Conservation (phyloP, 192 early-diverging fungal species). For the Backusella liffmaniae region DNA sequence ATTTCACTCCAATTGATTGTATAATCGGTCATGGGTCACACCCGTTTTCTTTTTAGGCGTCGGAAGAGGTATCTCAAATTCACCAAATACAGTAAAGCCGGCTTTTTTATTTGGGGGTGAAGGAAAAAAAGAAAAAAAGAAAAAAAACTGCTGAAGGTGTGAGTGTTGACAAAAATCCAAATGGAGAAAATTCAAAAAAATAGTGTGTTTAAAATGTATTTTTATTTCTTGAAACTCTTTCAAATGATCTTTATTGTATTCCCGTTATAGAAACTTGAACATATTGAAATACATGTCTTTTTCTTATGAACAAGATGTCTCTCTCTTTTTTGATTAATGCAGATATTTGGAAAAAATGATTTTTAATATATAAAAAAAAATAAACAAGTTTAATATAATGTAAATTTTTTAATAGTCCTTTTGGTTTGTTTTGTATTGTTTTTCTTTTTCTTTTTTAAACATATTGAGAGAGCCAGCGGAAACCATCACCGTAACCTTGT, state of each 20-base stretch:
- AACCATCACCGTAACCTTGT: constrained; percentile 98
- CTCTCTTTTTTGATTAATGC: not conserved
- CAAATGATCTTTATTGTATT: not conserved
- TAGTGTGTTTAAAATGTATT: not conserved
- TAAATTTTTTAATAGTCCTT: not conserved
- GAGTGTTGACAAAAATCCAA: not conserved
- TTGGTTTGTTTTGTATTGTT: not conserved
- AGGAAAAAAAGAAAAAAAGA: too few relatives aligned
- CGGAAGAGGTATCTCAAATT: not conserved
- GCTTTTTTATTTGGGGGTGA: not conserved
- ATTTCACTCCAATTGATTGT: not conserved
- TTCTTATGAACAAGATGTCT: not conserved
- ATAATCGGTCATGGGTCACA: constrained; percentile 7
- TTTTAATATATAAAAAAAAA: not conserved
- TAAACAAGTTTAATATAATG: not conserved
- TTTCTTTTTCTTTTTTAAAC: constrained; percentile 48
- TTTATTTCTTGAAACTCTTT: not conserved
- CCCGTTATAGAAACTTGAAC: not conserved
- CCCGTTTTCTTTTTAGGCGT: not conserved
- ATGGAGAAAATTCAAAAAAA: not conserved
- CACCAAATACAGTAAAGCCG: not conserved
- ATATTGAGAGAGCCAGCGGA: constrained; percentile 88
- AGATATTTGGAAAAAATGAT: not conserved
- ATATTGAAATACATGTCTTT: not conserved
- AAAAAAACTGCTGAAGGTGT: not conserved